Evolutionary conservation across 768 basidiomycete species (phyloP).

Genomic region (Rhodotorula graminis): DNA sequence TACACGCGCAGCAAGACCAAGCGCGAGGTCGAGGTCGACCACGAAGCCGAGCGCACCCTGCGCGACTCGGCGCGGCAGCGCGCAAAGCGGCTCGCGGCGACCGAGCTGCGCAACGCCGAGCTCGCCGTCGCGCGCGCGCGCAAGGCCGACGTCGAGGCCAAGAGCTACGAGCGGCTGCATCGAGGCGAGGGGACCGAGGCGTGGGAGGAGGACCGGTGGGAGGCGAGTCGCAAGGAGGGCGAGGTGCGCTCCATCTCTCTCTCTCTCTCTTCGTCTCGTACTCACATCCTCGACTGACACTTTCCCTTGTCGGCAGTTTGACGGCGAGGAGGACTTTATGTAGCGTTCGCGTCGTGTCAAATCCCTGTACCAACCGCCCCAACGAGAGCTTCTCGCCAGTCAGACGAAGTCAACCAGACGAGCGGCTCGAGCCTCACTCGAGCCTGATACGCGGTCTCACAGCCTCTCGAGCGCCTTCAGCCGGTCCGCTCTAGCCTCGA

Average conservation of each 20-base stretch:
- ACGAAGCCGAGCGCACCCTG: constrained; percentile 80
- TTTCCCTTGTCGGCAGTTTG: background rate
- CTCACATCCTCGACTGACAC: background rate
- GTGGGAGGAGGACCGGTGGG: constrained; percentile 35
- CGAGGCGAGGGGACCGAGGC: constrained; percentile 3
- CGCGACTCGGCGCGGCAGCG: constrained; percentile 53
- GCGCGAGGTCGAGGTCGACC: constrained; percentile 59
- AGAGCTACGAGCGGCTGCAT: constrained; percentile 65
- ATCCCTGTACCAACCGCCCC: too few species aligned
- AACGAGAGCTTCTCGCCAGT: too few species aligned
- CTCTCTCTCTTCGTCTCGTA: too few species aligned
- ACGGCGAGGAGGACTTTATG: constrained; percentile 39
- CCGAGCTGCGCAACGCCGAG: constrained; percentile 79
- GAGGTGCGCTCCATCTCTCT: background rate
- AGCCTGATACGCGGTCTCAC: too few species aligned
- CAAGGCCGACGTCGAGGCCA: constrained; percentile 78
- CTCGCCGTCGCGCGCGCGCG: constrained; percentile 65
- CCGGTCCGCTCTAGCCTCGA: too few species aligned
- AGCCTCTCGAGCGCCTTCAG: too few species aligned
- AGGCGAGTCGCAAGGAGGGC: constrained; percentile 23
- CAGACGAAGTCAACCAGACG: too few species aligned
- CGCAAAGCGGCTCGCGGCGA: constrained; percentile 62
- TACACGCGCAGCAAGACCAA: constrained; percentile 62
- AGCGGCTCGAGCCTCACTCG: too few species aligned
- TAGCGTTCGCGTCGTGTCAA: background rate